These are phyloP conservation scores for Talaromyces sp. DNA, from an alignment of 2,329 filamentous ascomycete genomes.

Conservation along the genomic window DNA sequence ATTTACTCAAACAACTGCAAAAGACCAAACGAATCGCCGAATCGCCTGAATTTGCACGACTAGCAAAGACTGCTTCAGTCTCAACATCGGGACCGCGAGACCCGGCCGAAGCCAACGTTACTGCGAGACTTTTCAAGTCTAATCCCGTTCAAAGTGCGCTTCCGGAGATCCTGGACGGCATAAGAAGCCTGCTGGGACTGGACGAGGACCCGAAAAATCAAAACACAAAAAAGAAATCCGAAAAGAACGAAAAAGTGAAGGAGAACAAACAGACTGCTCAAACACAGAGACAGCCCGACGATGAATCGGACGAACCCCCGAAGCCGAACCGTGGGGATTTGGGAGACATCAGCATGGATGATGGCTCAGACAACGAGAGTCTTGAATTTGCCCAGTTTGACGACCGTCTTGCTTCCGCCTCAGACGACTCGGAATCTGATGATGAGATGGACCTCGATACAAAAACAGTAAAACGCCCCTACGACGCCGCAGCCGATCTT, in stretches of 20 bases:
- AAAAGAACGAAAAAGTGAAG: conserved; percentile 3
- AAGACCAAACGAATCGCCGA: conserved; percentile 55
- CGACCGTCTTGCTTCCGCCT: conserved; percentile 27
- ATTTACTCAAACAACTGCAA: conserved; percentile 52
- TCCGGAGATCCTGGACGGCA: conserved; percentile 39
- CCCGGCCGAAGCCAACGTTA: conserved; percentile 51
- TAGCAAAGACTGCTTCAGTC: conserved; percentile 32
- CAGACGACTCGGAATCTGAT: conserved; percentile 20
- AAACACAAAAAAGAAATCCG: background rate
- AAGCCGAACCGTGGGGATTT: conserved; percentile 22
- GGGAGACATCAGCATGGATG: conserved; percentile 14
- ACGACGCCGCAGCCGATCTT: conserved; percentile 16
- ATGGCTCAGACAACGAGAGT: conserved; percentile 16
- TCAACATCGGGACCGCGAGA: conserved; percentile 35
- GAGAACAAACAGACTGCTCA: conserved; percentile 12
- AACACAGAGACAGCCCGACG: background rate
- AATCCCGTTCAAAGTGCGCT: conserved; percentile 54
- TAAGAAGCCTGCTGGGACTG: conserved; percentile 35
- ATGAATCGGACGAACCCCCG: conserved; percentile 12
- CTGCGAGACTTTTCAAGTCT: conserved; percentile 56
- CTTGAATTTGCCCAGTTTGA: conserved; percentile 24
- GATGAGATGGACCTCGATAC: conserved; percentile 14
- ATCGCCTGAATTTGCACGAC: conserved; percentile 42
- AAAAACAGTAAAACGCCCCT: background rate
- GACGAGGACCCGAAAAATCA: conserved; percentile 19